Base-by-base conservation (phyloP, 2,329 filamentous ascomycete genomes). In the Chrysosporium queenslandicum region DNA sequence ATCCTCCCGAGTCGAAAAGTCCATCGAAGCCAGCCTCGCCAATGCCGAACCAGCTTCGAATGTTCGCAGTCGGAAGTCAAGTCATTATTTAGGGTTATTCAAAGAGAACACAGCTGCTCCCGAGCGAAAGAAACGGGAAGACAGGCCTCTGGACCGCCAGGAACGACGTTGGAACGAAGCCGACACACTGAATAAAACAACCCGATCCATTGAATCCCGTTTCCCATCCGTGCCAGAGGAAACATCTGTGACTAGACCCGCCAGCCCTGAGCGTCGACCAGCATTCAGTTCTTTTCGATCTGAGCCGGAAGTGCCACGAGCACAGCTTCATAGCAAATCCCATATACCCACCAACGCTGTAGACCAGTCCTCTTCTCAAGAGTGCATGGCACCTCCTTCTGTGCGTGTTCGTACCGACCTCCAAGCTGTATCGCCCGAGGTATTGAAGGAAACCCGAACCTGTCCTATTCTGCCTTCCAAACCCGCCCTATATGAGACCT, bases 11-110 rank as follows among this genome's bases (percentile, higher is more conserved):
- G 74, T 82, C 21, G 80, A 82, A 51, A 80, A 79, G 63, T 77
- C 79, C 40, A 82, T 84, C 55, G 78, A 83, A 64, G 81, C 80
- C 16, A 81, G 79, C 27, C 63, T 83, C 53, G 72, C 79, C 37
- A 79, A 79, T 58, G 69, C 74, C 3, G 80, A 83, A 59, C 72
- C 70, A 29, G 66, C 70, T 25, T 69, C 73, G 23, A 74, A 79
- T 58, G 76, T 77, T 42, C 74, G 81, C 55, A 83, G 79, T 63
- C 74, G 81, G 53, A 84, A 84, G 65, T 79, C 81, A 39, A 82
- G 79, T 61, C 80, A 83, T 60, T 82, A 81, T 59, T 68, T 84
- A 50, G 79, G 81, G 11, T 67, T 84, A 4, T 84, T 83, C 68
- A 81, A 81, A 60, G 79, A 81, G 56, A 80, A 80, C 54, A 78